These are phyloP conservation scores for Verticillium dahliae DNA, from an alignment of 2,329 filamentous ascomycete species.

Conservation along the genomic window DNA sequence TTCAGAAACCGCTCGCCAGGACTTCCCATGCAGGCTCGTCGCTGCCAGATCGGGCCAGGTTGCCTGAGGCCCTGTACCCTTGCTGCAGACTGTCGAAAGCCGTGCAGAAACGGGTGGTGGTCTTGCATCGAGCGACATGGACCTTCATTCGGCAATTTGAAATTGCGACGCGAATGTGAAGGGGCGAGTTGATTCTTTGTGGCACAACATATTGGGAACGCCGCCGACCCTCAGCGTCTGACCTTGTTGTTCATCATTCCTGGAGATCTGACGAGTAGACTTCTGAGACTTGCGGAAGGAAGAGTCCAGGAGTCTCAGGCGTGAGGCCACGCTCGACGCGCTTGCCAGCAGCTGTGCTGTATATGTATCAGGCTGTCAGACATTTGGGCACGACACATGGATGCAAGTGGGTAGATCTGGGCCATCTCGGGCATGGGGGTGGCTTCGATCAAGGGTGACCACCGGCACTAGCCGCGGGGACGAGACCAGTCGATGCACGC, in stretches of 20 bases:
- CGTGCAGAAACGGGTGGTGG: neutral
- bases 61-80: neutral
- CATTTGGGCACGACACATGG: neutral
- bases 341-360: neutral
- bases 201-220: neutral
- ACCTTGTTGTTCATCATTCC: neutral
- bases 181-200: neutral
- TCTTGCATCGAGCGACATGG: neutral
- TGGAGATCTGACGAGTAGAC: neutral
- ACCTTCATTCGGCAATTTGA: neutral
- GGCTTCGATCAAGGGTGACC: neutral
- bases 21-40: neutral
- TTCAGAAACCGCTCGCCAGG: neutral
- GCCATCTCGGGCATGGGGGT: neutral
- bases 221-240: neutral
- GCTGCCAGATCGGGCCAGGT: neutral
- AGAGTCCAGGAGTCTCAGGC: neutral
- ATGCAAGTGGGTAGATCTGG: neutral
- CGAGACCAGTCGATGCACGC: neutral
- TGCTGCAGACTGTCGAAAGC: neutral
- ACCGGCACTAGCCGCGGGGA: neutral
- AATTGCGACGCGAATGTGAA: neutral
- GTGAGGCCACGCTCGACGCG: neutral
- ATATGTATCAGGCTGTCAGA: neutral
- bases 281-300: neutral